Evolutionary conservation across 2,329 filamentous ascomycete species (phyloP).

Genomic region (Aspergillus bombycis): DNA sequence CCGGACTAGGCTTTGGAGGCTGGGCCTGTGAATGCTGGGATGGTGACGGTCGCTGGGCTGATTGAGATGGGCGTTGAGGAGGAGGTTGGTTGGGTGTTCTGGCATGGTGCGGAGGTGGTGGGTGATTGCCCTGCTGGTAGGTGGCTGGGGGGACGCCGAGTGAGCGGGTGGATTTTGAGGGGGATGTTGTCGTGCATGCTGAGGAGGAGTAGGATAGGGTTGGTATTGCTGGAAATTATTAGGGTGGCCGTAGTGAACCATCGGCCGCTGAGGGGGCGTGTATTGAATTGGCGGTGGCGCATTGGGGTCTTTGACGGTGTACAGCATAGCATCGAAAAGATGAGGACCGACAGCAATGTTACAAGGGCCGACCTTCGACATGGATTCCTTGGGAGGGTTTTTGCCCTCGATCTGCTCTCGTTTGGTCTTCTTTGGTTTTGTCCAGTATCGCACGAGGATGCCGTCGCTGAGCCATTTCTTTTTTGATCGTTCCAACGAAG

Average conservation of each 20-base stretch:
- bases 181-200: constrained; percentile 31
- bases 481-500: constrained; percentile 62
- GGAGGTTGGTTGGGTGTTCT: constrained; percentile 13
- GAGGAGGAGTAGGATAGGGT: constrained; percentile 37
- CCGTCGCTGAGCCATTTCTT: constrained; percentile 59
- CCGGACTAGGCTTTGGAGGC: constrained; percentile 48
- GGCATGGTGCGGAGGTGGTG: constrained; percentile 23
- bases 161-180: constrained; percentile 30
- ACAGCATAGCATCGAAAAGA: constrained; percentile 62
- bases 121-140: constrained; percentile 27
- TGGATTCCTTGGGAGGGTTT: constrained; percentile 56
- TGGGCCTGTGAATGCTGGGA: constrained; percentile 35
- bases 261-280: constrained; percentile 42
- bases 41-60: constrained; percentile 32
- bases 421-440: constrained; percentile 60
- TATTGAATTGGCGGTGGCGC: constrained; percentile 43
- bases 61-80: constrained; percentile 24
- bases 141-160: constrained; percentile 30
- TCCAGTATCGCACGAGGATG: constrained; percentile 61
- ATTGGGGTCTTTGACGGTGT: constrained; percentile 56
- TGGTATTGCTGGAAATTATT: constrained; percentile 47
- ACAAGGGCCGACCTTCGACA: constrained; percentile 60
- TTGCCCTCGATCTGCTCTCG: constrained; percentile 50
- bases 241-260: constrained; percentile 47
- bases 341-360: constrained; percentile 66